These are phyloP conservation scores for Aspergillus novofumigatus DNA, from an alignment of 2,329 filamentous ascomycete genomes.

Conservation along the genomic window DNA sequence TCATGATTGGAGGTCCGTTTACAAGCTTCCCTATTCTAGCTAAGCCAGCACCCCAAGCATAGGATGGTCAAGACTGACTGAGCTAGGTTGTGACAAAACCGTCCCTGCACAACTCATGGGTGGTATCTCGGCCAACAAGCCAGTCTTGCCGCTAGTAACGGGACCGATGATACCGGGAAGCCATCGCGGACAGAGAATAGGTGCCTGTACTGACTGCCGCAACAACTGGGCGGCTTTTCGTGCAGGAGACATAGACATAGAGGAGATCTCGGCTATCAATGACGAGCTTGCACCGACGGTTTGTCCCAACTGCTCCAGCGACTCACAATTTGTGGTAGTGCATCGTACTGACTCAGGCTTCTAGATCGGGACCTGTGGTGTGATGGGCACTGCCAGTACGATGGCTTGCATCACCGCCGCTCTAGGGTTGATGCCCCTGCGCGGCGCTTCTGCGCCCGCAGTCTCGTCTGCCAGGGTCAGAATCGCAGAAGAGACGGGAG, in stretches of 20 bases:
- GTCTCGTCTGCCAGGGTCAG: constrained; percentile 50
- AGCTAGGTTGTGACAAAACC: constrained; percentile 68
- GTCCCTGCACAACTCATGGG: constrained; percentile 73
- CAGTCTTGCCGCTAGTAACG: constrained; percentile 63
- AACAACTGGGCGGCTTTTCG: constrained; percentile 69
- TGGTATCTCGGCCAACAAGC: constrained; percentile 69
- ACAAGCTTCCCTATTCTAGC: not conserved
- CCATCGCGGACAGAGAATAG: constrained; percentile 59
- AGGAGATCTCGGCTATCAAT: constrained; percentile 67
- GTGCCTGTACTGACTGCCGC: constrained; percentile 70
- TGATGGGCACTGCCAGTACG: constrained; percentile 56
- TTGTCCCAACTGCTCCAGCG: constrained; percentile 16
- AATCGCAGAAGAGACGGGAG: constrained; percentile 53
- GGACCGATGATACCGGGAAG: constrained; percentile 74
- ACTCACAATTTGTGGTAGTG: not conserved
- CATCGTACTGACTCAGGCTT: not conserved
- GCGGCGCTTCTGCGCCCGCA: constrained; percentile 51
- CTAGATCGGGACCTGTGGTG: constrained; percentile 51
- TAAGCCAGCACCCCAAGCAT: not conserved
- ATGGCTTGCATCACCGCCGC: constrained; percentile 54
- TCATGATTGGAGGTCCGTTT: constrained; percentile 60
- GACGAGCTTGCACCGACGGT: constrained; percentile 69
- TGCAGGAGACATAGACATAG: constrained; percentile 63
- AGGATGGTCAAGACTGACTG: not conserved
- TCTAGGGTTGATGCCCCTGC: constrained; percentile 51